Percentiles rank a stretch among this genome's conserved stretches.
Evolutionary conservation across 2,329 filamentous ascomycete genomes (phyloP).

Genomic region (Rhexocercosporidium sp.): DNA sequence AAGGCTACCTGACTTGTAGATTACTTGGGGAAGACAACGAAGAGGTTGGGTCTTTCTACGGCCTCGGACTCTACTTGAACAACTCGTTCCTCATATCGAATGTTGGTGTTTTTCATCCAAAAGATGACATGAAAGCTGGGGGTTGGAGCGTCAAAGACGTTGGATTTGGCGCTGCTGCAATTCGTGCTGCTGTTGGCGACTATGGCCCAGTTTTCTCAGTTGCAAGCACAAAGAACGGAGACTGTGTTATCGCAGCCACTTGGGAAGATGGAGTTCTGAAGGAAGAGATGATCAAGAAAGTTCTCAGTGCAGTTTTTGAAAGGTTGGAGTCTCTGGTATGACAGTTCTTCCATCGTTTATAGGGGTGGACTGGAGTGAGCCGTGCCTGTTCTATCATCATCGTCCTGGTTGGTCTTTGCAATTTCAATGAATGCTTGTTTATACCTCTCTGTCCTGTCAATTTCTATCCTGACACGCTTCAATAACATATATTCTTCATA

Average conservation of each 20-base stretch:
- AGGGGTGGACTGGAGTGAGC: neutral
- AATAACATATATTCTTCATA: too few species aligned
- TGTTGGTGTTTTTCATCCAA: slow-evolving; percentile 24
- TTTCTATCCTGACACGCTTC: neutral
- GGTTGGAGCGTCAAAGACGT: slow-evolving; percentile 23
- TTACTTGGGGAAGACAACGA: slow-evolving; percentile 29
- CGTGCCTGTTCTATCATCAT: neutral
- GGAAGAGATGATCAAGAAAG: slow-evolving; percentile 22
- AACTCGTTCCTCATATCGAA: slow-evolving; percentile 28
- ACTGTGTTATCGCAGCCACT: slow-evolving; percentile 24
- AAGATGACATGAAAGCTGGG: slow-evolving; percentile 13
- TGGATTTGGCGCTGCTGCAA: slow-evolving; percentile 23
- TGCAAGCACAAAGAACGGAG: slow-evolving; percentile 20
- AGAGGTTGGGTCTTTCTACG: slow-evolving; percentile 21
- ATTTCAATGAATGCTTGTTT: neutral
- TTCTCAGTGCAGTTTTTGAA: slow-evolving; percentile 9
- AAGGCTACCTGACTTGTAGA: slow-evolving; percentile 17
- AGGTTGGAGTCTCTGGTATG: slow-evolving; percentile 19
- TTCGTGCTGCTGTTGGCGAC: slow-evolving; percentile 22
- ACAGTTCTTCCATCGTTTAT: neutral
- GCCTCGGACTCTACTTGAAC: slow-evolving; percentile 20
- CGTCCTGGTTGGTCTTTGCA: neutral
- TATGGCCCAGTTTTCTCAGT: slow-evolving; percentile 23
- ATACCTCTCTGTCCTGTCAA: neutral
- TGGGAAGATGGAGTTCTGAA: slow-evolving; percentile 28